Percentiles rank a stretch among this genome's conserved stretches.
Evolutionary conservation across 495 filamentous ascomycete species (phyloP).

Genomic region (Monascus purpureus): DNA sequence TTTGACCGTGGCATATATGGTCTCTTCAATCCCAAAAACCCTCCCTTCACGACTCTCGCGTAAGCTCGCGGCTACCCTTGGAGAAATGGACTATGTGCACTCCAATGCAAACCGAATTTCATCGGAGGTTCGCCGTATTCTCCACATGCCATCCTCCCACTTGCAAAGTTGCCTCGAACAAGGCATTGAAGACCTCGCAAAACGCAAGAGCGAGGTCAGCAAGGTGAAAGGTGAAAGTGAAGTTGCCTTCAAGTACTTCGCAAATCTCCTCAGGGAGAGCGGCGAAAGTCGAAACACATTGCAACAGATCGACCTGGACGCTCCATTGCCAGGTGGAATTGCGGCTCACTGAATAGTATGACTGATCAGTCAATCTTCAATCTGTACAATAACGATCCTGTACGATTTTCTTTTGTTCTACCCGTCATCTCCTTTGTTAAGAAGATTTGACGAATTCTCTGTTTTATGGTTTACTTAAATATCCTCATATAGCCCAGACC

Average conservation of each 20-base stretch:
- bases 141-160: constrained; percentile 70
- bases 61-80: constrained; percentile 70
- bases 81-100: constrained; percentile 81
- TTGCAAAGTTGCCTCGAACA: constrained; percentile 67
- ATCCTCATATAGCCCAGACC: constrained; percentile 4
- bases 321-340: constrained; percentile 27
- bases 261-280: constrained; percentile 68
- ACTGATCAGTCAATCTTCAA: not conserved
- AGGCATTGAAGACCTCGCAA: constrained; percentile 66
- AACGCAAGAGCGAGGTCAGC: constrained; percentile 61
- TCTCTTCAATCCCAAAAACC: constrained; percentile 73
- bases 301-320: constrained; percentile 70
- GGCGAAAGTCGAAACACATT: constrained; percentile 57
- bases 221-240: constrained; percentile 64
- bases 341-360: constrained; percentile 14
- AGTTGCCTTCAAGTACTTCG: constrained; percentile 72
- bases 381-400: not conserved
- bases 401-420: not conserved
- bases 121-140: constrained; percentile 68
- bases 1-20: constrained; percentile 61
- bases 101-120: constrained; percentile 72
- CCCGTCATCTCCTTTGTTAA: too few relatives aligned
- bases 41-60: constrained; percentile 73
- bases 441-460: not conserved
- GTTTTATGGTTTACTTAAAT: constrained; percentile 2